These are phyloP conservation scores for Chamaenerion angustifolium DNA, from an alignment of 345 rosid genomes.

Conservation along the genomic window DNA sequence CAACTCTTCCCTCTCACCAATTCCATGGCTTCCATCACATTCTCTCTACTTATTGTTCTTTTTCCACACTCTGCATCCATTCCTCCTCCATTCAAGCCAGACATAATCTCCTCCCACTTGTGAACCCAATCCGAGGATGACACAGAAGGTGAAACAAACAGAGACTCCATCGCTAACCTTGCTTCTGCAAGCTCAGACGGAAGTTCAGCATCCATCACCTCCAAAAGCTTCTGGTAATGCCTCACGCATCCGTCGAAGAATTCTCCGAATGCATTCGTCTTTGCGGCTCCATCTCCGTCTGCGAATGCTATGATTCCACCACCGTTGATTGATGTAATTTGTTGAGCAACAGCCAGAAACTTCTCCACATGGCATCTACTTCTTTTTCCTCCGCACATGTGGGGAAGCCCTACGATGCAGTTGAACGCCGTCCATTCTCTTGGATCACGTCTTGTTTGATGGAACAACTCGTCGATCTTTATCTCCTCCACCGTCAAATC, in stretches of 20 bases:
- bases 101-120: conserved; percentile 24
- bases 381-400: conserved; percentile 23
- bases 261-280: conserved; percentile 12
- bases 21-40: conserved; percentile 27
- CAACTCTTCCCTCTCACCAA: conserved; percentile 16
- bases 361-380: conserved; percentile 15
- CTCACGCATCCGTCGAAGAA: conserved; percentile 17
- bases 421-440: conserved; percentile 32
- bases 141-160: conserved; percentile 27
- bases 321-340: conserved; percentile 1
- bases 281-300: conserved; percentile 19
- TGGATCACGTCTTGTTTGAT: conserved; percentile 10
- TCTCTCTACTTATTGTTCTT: conserved; percentile 14
- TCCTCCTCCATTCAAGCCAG: conserved; percentile 3
- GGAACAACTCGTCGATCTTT: conserved; percentile 17
- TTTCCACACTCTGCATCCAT: conserved; percentile 8
- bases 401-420: conserved; percentile 38
- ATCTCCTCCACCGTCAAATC: conserved; percentile 20
- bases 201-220: conserved; percentile 25
- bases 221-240: conserved; percentile 22
- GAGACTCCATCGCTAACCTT: conserved; percentile 30
- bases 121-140: conserved; percentile 21
- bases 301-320: conserved; percentile 22
- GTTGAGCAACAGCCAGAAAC: conserved; percentile 21
- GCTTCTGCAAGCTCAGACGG: conserved; percentile 19